Percentiles rank a stretch among this genome's conserved stretches.
phyloP scores from a whole-genome alignment of 768 basidiomycete genomes.

The Hygrocybe coccinea region DNA sequence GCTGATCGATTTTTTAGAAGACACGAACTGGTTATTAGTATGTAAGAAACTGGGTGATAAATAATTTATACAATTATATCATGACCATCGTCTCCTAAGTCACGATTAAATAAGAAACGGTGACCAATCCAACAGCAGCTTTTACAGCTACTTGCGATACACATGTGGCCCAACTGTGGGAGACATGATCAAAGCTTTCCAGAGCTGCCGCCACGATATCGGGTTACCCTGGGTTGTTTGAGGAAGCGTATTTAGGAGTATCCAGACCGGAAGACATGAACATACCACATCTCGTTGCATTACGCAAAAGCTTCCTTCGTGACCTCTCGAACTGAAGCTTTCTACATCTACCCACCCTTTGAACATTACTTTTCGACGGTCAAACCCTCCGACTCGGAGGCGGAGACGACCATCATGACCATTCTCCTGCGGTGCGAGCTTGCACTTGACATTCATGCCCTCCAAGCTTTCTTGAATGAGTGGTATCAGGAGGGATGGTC shows the following conservation, averaged over 20 bases:
- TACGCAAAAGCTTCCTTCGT: constrained; percentile 58
- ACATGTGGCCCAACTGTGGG: constrained; percentile 57
- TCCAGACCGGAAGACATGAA: constrained; percentile 11
- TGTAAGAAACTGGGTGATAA: no score
- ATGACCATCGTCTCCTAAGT: not conserved
- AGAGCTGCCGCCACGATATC: constrained; percentile 71
- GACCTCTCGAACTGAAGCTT: constrained; percentile 44
- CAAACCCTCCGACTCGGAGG: constrained; percentile 64
- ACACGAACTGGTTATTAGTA: no score
- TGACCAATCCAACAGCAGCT: not conserved
- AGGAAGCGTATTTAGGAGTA: not conserved
- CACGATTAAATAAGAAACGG: not conserved
- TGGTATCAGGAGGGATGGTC: constrained; percentile 47
- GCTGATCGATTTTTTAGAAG: no score
- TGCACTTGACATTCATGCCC: constrained; percentile 46
- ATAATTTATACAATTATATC: not conserved
- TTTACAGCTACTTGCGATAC: constrained; percentile 25
- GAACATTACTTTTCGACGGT: constrained; percentile 56
- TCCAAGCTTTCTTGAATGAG: constrained; percentile 54
- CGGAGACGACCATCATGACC: constrained; percentile 19
- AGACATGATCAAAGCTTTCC: constrained; percentile 58
- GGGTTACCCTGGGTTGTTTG: constrained; percentile 59
- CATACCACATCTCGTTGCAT: constrained; percentile 66
- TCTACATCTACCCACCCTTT: constrained; percentile 78
- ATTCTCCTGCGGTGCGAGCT: constrained; percentile 29